phyloP scores from a whole-genome alignment of 106 monocot genomes.

The Agapanthus africanus region DNA sequence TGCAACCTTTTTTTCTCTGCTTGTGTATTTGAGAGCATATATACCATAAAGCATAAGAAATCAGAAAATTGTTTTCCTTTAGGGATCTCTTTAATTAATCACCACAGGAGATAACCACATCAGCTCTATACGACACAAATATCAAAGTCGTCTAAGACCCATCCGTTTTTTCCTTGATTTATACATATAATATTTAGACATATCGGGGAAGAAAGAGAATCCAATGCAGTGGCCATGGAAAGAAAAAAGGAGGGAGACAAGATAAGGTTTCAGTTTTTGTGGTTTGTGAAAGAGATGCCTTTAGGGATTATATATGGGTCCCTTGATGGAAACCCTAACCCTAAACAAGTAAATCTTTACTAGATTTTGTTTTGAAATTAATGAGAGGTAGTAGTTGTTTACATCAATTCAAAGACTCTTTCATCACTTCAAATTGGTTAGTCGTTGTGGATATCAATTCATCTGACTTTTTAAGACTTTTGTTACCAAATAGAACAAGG shows the following conservation, averaged over 20 bases:
- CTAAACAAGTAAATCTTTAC: background rate
- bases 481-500: too few relatives aligned
- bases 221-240: too few relatives aligned
- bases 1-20: background rate
- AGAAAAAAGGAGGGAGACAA: background rate
- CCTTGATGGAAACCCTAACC: constrained; percentile 3
- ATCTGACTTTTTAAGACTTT: too few relatives aligned
- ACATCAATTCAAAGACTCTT: background rate
- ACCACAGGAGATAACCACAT: too few relatives aligned
- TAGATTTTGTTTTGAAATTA: constrained; percentile 2
- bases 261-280: constrained; percentile 16
- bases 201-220: constrained; percentile 10
- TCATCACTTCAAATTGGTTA: background rate
- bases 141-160: too few relatives aligned
- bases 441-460: too few relatives aligned
- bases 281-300: constrained; percentile 26
- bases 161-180: too few relatives aligned
- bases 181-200: too few relatives aligned
- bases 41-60: background rate
- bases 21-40: background rate
- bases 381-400: background rate
- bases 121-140: too few relatives aligned
- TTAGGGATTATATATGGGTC: constrained; percentile 4
- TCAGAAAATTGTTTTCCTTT: too few relatives aligned
- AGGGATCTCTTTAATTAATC: too few relatives aligned